Evolutionary conservation across 768 basidiomycete genomes (phyloP).

Genomic region (Sarcomyxa edulis): DNA sequence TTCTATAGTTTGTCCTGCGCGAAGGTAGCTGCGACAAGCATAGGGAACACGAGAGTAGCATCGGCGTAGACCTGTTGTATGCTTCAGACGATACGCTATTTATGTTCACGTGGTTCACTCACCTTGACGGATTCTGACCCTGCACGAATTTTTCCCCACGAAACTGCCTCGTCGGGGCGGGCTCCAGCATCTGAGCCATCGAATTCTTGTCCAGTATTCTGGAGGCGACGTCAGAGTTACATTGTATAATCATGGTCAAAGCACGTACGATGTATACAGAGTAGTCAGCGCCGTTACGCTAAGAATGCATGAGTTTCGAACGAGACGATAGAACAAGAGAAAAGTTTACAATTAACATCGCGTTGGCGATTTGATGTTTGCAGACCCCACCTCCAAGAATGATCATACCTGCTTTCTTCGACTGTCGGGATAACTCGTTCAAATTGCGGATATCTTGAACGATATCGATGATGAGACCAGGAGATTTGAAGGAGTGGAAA

Average conservation of each 20-base stretch:
- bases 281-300: conserved; percentile 98
- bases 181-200: conserved; percentile 98
- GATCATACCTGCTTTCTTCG: conserved; percentile 96
- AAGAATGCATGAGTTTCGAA: conserved; percentile 7
- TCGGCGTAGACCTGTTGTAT: conserved; percentile 76
- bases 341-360: conserved; percentile 87
- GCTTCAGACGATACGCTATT: background rate
- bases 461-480: conserved; percentile 86
- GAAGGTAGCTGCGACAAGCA: conserved; percentile 94
- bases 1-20: conserved; percentile 55
- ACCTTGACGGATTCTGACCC: conserved; percentile 83
- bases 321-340: background rate
- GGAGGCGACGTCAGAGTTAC: conserved; percentile 7
- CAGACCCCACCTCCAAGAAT: conserved; percentile 97
- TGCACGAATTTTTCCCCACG: conserved; percentile 96
- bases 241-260: background rate
- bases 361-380: conserved; percentile 99
- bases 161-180: conserved; percentile 94
- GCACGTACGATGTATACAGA: conserved; percentile 85
- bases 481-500: conserved; percentile 91
- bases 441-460: conserved; percentile 89
- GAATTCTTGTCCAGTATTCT: conserved; percentile 99
- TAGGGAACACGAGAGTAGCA: conserved; percentile 92
- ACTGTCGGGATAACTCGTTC: conserved; percentile 84
- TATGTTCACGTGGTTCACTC: background rate